Evolutionary conservation across 148 eudicot species (phyloP), one percentile per base, ranked within the genome.

Genomic region (Rhododendron mucronatum): DNA sequence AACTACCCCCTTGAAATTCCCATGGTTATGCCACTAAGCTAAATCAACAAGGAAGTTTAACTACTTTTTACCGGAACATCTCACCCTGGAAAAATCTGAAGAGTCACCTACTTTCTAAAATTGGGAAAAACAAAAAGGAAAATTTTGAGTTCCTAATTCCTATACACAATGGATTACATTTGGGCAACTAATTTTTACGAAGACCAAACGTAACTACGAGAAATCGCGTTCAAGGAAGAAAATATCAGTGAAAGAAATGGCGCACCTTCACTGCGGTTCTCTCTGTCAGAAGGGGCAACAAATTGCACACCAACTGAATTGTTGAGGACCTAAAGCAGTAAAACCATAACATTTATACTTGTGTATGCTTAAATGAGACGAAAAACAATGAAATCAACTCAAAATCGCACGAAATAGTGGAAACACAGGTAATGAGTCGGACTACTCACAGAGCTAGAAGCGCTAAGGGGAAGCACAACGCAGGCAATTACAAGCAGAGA

Each of bases 241-340:
- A 81, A 28, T 80, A 28, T 35, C 65, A 51, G 82, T 30, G 14
- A 50, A 12, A 15, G 35, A 18, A 53, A 53, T 35, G 45, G 67
- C 69, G 33, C 83, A 81, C 83, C 83, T 81, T 55, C 83, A 81
- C 28, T 81, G 37, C 83, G 83, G 69, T 81, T 81, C 3, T 35
- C 39, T 18, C 59, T 81, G 14, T 33, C 69, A 20, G 83, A 55
- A 55, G 45, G 7, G 47, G n/a, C 69, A 57, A 8, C 69, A 47
- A 81, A 33, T 28, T 55, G 83, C 69, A 81, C 47, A 81, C 23
- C 71, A 18, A 57, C 28, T 57, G 69, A 81, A 20, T 10, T 53
- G 47, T 35, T 55, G 83, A 55, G 2, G 21, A 81, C 71, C 83
- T 55, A 81, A 57, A 81, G 35, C 69, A 55, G 35, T 55, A 20